Conservation (phyloP, 2,329 filamentous ascomycete genomes). For the Penicillium verrucosum region DNA sequence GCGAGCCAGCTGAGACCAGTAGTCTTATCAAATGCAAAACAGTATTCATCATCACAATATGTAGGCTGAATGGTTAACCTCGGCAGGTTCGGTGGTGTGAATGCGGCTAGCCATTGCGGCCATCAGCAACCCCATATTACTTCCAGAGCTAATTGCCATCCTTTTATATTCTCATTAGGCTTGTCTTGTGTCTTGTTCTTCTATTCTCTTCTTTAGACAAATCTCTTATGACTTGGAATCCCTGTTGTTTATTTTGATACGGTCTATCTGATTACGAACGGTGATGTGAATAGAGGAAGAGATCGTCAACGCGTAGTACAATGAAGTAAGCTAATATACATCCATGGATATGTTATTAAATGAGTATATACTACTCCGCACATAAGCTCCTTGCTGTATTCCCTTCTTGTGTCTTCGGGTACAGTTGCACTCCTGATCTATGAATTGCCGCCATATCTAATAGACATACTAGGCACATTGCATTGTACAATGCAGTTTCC, state of each 20-base stretch:
- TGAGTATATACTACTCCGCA: neutral
- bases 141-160: neutral
- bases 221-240: neutral
- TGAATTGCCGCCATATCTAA: neutral
- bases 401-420: neutral
- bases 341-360: no score
- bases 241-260: no score
- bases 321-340: neutral
- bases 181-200: neutral
- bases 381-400: neutral
- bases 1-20: no score
- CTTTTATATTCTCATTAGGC: neutral
- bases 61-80: conserved; percentile 28
- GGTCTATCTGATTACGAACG: neutral
- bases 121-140: neutral
- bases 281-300: neutral
- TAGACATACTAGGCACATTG: neutral
- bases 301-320: neutral
- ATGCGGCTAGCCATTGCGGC: neutral
- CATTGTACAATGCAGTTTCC: neutral
- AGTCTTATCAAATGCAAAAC: neutral
- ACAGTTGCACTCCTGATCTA: no score
- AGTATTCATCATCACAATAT: neutral
- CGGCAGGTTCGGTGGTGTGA: conserved; percentile 29
- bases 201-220: neutral